Percentiles rank a stretch among this genome's conserved stretches.
These are phyloP conservation scores for Saturnispora dispora DNA, from an alignment of 805 yeast genomes.

Conservation along the genomic window DNA sequence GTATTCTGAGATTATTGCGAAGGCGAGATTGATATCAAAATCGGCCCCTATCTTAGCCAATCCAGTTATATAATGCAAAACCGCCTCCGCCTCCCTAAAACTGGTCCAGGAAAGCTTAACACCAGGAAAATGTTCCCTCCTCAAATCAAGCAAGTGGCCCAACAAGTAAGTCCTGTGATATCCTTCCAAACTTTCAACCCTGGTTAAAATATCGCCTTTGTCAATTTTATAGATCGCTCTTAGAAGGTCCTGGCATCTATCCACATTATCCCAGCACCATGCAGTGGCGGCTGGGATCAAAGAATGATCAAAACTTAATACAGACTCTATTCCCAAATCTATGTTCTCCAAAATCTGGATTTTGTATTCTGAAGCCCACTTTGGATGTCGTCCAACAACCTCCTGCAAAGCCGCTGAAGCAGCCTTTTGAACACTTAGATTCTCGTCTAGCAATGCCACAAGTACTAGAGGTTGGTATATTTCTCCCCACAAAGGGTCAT, in stretches of 20 bases:
- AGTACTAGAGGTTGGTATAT: conserved; percentile 35
- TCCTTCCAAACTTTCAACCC: neutral
- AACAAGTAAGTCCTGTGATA: neutral
- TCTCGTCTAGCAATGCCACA: conserved; percentile 60
- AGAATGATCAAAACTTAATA: neutral
- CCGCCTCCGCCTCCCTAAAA: neutral
- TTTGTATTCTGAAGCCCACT: neutral
- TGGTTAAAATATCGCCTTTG: neutral
- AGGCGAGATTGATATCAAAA: neutral
- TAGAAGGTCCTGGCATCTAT: neutral
- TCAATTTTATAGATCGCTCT: neutral
- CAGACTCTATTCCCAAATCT: neutral
- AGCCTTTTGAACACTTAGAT: conserved; percentile 67
- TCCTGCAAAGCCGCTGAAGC: conserved; percentile 86
- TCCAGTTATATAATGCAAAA: neutral
- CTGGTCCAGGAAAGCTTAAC: neutral
- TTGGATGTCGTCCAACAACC: conserved; percentile 58
- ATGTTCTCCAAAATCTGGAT: neutral
- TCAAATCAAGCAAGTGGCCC: neutral
- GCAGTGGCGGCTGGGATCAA: neutral
- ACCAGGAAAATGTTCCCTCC: neutral
- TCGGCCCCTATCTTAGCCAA: neutral
- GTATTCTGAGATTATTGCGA: neutral
- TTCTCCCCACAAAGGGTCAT: neutral
- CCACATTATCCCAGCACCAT: neutral